A percentile compares a stretch with the other conserved stretches of the same genome.
Conservation (phyloP, 768 basidiomycete species). For the Mycena filopes region DNA sequence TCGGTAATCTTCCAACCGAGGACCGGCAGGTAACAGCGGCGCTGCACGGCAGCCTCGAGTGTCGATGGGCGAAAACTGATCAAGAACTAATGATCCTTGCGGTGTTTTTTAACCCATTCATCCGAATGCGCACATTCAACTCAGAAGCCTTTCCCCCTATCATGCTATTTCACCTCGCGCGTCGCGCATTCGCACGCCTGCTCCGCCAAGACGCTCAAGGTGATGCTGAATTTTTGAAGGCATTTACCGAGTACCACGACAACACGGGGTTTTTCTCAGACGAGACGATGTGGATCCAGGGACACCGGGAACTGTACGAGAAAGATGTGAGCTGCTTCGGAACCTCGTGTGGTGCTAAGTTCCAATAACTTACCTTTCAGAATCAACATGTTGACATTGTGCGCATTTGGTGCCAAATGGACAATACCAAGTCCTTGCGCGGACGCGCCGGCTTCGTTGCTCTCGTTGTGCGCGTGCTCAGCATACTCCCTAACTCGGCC, state of each 20-base stretch:
- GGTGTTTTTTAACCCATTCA: slow-evolving; percentile 43
- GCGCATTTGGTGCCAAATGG: slow-evolving; percentile 6
- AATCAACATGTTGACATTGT: slow-evolving; percentile 16
- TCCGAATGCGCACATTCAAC: slow-evolving; percentile 27
- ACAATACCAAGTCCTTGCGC: background rate
- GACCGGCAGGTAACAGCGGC: background rate
- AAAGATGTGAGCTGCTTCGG: slow-evolving; percentile 22
- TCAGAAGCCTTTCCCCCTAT: background rate
- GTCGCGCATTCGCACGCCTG: slow-evolving; percentile 25
- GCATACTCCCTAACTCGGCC: slow-evolving; percentile 42
- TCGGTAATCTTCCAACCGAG: background rate
- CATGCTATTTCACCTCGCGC: slow-evolving; percentile 20
- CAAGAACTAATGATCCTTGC: background rate
- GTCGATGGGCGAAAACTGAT: background rate
- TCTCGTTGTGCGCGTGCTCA: slow-evolving; percentile 40
- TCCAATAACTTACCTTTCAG: too few relatives aligned
- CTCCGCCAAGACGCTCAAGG: slow-evolving; percentile 4
- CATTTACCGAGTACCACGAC: slow-evolving; percentile 26
- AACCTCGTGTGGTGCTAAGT: slow-evolving; percentile 7
- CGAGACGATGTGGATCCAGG: slow-evolving; percentile 21
- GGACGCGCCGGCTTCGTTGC: slow-evolving; percentile 31
- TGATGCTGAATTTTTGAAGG: slow-evolving; percentile 18
- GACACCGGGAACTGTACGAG: slow-evolving; percentile 10
- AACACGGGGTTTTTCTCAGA: slow-evolving; percentile 15
- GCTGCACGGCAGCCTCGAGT: background rate